These are phyloP conservation scores for Litsea cubeba DNA, from an alignment of 164 flowering plant genomes.

Conservation along the genomic window DNA sequence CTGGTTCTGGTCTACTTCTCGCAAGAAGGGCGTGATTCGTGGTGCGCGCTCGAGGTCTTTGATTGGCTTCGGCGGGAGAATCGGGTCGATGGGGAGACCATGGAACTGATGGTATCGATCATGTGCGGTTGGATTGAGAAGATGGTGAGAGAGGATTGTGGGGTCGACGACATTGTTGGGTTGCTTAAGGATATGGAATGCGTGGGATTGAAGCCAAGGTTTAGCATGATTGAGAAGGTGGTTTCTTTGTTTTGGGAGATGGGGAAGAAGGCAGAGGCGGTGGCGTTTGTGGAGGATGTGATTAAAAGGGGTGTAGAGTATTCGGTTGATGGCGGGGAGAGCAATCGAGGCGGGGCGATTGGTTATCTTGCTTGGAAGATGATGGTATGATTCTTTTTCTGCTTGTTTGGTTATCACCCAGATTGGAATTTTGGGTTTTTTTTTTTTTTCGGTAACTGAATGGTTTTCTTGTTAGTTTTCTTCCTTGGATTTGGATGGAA, in stretches of 20 bases:
- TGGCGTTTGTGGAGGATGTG: constrained; percentile 71
- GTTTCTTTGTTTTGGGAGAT: constrained; percentile 80
- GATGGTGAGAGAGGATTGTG: constrained; percentile 52
- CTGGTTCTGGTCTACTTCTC: constrained; percentile 84
- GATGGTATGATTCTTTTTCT: constrained; percentile 46
- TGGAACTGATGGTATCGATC: constrained; percentile 93
- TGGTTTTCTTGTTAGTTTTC: too few relatives aligned
- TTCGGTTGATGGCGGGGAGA: constrained; percentile 35
- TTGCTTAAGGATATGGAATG: constrained; percentile 92
- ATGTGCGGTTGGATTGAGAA: constrained; percentile 92
- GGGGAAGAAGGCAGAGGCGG: constrained; percentile 56
- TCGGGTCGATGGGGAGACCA: constrained; percentile 81
- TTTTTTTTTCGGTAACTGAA: too few relatives aligned
- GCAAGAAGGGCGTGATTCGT: constrained; percentile 91
- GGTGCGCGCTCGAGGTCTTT: constrained; percentile 94
- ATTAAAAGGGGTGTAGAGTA: constrained; percentile 45
- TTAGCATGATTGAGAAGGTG: constrained; percentile 91
- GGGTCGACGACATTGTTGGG: constrained; percentile 67
- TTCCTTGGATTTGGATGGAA: too few relatives aligned
- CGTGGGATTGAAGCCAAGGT: constrained; percentile 74
- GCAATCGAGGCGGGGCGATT: constrained; percentile 73
- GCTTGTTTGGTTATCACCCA: too few relatives aligned
- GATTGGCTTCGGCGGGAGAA: constrained; percentile 90
- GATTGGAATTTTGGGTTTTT: too few relatives aligned
- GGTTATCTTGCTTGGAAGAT: constrained; percentile 97